Evolutionary conservation across 805 yeast species (phyloP), one percentile per base, ranked within the genome.

Genomic region (Kockiozyma suomiensis): DNA sequence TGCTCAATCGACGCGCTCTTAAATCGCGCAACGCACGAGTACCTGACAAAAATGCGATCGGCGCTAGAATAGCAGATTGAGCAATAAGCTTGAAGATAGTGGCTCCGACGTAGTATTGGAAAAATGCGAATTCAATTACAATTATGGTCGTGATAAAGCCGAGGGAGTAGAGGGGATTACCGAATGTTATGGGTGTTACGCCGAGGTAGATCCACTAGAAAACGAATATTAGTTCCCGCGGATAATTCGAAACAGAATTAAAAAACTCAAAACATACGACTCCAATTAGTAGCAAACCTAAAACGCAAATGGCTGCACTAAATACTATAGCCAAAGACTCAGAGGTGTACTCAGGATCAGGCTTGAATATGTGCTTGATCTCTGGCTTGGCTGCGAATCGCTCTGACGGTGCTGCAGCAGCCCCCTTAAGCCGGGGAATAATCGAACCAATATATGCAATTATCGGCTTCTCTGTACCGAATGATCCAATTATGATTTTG

Each of bases 331-430:
- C 85, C 25, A 87, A 64, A 1, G 78, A 61, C 7, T 82, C 73
- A 56, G 81, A 75, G 12, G 82, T 84, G 37, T 85, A 82, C 35
- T 73, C 73, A 21, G 85, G 83, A n/a, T 81, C 81, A 3, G 74
- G 71, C 56, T 78, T 79, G 76, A 90, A 90, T 38, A 74, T 70
- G 72, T 88, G 90, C 64, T 72, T 73, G 65, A 90, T 86, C 73
- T 86, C 91, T 1, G 85, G 82, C 70, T 79, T 72, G 13, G 80
- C 71, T 1, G 81, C 86, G 26, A 43, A 62, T 40, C 66, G 30
- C 3, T 32, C 4, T 3, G 64, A 55, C 10, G 30, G 47, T 2
- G 45, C 15, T 23, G 58, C 28, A 4, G 42, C 17, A 2, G 41
- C 56, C 15, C 48, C 54, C 25, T 58, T 79, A 73, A 15, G 21